phyloP scores from a whole-genome alignment of 805 yeast species.

The Candida anglica region DNA sequence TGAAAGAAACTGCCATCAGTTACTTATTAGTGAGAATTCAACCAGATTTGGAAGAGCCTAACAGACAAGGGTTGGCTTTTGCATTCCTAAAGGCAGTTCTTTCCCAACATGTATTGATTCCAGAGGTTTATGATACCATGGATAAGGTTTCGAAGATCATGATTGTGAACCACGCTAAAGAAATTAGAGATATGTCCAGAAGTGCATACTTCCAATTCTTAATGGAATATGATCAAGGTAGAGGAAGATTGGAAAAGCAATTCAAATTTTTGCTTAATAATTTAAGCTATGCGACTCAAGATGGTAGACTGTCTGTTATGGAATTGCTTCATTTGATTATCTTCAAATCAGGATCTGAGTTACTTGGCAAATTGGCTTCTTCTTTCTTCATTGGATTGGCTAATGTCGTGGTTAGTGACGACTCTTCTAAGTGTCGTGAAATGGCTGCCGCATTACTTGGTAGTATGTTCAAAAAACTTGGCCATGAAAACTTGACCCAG shows the following conservation, averaged over 20 bases:
- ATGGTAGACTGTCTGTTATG: conserved; percentile 87
- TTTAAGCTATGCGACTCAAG: conserved; percentile 76
- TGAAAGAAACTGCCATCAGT: conserved; percentile 70
- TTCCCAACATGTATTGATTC: conserved; percentile 65
- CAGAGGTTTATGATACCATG: conserved; percentile 89
- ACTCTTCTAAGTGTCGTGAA: conserved; percentile 74
- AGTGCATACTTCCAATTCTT: conserved; percentile 78
- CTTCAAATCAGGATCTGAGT: conserved; percentile 56
- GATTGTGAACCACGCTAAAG: conserved; percentile 84
- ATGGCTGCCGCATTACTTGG: conserved; percentile 66
- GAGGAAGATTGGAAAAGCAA: conserved; percentile 77
- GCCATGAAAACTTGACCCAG: conserved; percentile 22
- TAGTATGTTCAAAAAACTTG: conserved; percentile 50
- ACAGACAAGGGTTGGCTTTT: conserved; percentile 83
- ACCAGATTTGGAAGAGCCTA: conserved; percentile 90
- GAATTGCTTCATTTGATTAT: conserved; percentile 75
- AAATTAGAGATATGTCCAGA: conserved; percentile 81
- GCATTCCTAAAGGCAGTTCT: conserved; percentile 78
- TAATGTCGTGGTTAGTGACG: conserved; percentile 73
- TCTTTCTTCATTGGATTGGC: conserved; percentile 84
- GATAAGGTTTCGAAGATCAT: conserved; percentile 75
- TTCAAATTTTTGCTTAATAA: conserved; percentile 78
- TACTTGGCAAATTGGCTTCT: conserved; percentile 57
- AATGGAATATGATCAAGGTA: conserved; percentile 93
- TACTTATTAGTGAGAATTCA: conserved; percentile 67